A percentile compares a stretch with the other conserved stretches of the same genome.
Evolutionary conservation across 192 early-diverging fungal genomes (phyloP).

Genomic region (Gigaspora rosea): DNA sequence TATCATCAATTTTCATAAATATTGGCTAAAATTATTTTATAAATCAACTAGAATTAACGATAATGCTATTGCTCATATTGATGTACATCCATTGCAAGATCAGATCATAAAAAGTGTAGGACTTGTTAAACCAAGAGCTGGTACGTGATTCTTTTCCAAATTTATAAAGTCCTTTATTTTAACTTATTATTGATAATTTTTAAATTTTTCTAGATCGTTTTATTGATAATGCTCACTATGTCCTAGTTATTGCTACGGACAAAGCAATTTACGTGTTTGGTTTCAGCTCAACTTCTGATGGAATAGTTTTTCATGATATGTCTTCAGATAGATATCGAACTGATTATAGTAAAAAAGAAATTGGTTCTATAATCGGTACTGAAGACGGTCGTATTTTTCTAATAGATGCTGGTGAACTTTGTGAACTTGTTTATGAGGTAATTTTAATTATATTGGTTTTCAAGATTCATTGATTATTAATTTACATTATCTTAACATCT

Average conservation of each 20-base stretch:
- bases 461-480: background rate
- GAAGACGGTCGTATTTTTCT: conserved; percentile 18
- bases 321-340: conserved; percentile 7
- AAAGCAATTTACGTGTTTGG: conserved; percentile 13
- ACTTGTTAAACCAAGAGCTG: conserved; percentile 6
- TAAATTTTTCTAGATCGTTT: background rate
- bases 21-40: background rate
- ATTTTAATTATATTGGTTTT: background rate
- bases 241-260: conserved; percentile 11
- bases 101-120: conserved; percentile 12
- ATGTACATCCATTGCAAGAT: conserved; percentile 6
- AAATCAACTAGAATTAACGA: background rate
- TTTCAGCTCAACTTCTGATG: background rate
- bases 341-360: conserved; percentile 15
- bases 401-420: conserved; percentile 21
- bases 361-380: conserved; percentile 20
- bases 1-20: background rate
- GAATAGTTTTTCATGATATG: conserved; percentile 19
- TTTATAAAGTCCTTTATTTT: background rate
- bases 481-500: background rate
- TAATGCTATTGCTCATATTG: conserved; percentile 14
- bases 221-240: conserved; percentile 23
- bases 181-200: background rate
- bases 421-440: conserved; percentile 18
- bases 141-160: background rate